phyloP scores from a whole-genome alignment of 441 rosid species.

The Raphanus hybrid region DNA sequence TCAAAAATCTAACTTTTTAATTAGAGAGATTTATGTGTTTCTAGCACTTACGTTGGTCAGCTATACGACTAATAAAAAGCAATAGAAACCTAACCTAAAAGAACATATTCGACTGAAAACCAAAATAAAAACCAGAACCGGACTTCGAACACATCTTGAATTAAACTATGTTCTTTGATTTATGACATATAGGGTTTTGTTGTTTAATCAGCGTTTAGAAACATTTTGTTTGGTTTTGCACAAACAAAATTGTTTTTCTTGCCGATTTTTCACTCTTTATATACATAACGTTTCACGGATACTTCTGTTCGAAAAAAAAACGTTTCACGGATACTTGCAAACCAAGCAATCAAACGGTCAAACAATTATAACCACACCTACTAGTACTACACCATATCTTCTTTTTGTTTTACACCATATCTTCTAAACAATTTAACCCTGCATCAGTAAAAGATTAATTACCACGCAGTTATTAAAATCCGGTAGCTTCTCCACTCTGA shows the following conservation, averaged over 20 bases:
- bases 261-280: neutral
- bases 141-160: neutral
- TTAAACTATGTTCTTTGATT: neutral
- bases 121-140: neutral
- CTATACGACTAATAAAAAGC: constrained; percentile 3
- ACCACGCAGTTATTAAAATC: neutral
- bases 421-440: neutral
- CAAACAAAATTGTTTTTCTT: neutral
- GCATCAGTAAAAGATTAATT: neutral
- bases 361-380: neutral
- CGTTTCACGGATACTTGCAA: neutral
- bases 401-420: neutral
- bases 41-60: constrained; percentile 13
- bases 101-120: neutral
- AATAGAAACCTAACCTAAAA: neutral
- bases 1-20: neutral
- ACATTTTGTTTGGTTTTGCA: neutral
- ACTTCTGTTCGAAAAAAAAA: too few relatives aligned
- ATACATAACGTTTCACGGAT: neutral
- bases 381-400: neutral
- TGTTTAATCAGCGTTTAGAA: neutral
- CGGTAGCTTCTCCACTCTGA: neutral
- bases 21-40: constrained; percentile 13
- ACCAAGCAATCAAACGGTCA: neutral
- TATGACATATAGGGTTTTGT: neutral